phyloP scores from a whole-genome alignment of 2,329 filamentous ascomycete genomes.

The Neofusicoccum ribis region DNA sequence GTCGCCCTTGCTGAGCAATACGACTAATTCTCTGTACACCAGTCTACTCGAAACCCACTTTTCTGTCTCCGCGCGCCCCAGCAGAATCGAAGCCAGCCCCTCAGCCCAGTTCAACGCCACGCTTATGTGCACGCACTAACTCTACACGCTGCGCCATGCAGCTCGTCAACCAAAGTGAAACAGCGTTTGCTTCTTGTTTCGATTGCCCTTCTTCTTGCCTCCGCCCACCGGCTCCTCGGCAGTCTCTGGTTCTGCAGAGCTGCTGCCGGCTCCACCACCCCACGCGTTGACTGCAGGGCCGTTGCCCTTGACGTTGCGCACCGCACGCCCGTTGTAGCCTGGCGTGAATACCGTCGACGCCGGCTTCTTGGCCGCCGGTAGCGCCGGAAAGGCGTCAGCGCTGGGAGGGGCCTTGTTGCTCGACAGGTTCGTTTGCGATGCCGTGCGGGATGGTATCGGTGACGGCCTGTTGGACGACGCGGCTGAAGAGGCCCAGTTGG shows the following conservation, averaged over 20 bases:
- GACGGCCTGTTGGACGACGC: conserved; percentile 38
- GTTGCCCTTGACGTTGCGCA: conserved; percentile 41
- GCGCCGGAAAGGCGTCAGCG: conserved; percentile 73
- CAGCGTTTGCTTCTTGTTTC: conserved; percentile 53
- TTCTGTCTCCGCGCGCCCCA: not conserved
- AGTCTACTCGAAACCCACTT: conserved; percentile 10
- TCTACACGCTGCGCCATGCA: not conserved
- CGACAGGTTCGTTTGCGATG: conserved; percentile 28
- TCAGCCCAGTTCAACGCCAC: conserved; percentile 14
- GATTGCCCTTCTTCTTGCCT: conserved; percentile 49
- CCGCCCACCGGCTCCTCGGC: conserved; percentile 24
- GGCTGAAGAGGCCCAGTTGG: conserved; percentile 27
- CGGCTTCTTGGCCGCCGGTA: conserved; percentile 75
- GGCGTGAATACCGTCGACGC: conserved; percentile 56
- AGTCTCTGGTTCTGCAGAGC: conserved; percentile 25
- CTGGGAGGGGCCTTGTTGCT: conserved; percentile 22
- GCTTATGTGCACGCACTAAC: conserved; percentile 6
- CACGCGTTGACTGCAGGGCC: conserved; percentile 44
- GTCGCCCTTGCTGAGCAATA: not conserved
- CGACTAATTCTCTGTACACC: not conserved
- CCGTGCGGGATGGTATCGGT: conserved; percentile 37
- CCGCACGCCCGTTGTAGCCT: conserved; percentile 48
- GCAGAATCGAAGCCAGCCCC: not conserved
- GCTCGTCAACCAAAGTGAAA: conserved; percentile 48
- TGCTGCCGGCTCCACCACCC: conserved; percentile 31